Evolutionary conservation across 2,329 filamentous ascomycete genomes (phyloP), one percentile per base, ranked within the genome.

Genomic region (Diplodia corticola): DNA sequence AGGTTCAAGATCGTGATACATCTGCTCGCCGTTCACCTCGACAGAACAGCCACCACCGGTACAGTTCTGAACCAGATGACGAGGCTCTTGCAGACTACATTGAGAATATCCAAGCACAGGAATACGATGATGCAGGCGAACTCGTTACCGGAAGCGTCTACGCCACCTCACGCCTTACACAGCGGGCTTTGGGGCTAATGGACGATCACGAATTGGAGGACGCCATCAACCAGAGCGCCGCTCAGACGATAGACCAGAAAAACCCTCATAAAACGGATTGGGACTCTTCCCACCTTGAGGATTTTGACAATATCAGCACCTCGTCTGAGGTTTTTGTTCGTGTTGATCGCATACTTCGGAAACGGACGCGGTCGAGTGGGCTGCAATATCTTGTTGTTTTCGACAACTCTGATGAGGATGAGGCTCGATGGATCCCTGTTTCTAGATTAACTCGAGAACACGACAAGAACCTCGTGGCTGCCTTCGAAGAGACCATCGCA

Each of bases 31-130:
- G 24, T 10, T 33, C 44, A 13, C 20, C 48, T 44, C 10, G 6
- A 20, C 22, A 2, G 9, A 17, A 7, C 55, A 48, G 20, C 2
- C 7, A 26, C 13, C 24, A 15, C n/a, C 44, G 17, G 15, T 13
- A 61, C 26, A 40, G 22, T 6, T 33, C 51, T 10, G 33, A 61
- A 3, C 64, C 40, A 7, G 83, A 89, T 20, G 85, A 88, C 46
- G 84, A 82, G 0, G 80, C 88, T 49, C 78, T 88, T 70, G 84
- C 86, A 1, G 91, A 93, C 72, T 93, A 93, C 71, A 88, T 92
- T 72, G 83, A 85, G 50, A 91, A 92, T 68, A 82, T 91, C 71
- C 78, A 77, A 20, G 81, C 81, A 1, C 81, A 83, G 55, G 80
- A 80, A 3, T 68, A 73, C 55, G 72, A 73, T 20, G 73, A 75